Evolutionary conservation across 164 flowering plant species (phyloP).

Genomic region (Piper longum): DNA sequence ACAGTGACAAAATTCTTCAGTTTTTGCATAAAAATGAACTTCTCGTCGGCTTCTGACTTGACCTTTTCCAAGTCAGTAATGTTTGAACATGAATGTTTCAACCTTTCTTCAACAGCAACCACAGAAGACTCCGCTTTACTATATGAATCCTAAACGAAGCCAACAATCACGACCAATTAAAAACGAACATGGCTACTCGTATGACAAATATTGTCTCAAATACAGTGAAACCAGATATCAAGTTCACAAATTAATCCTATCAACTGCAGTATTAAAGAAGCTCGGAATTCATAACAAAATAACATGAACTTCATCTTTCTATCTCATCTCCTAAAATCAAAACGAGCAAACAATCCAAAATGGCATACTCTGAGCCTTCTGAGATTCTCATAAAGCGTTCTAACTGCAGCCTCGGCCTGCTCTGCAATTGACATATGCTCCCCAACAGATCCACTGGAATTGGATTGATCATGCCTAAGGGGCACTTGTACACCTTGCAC

Average conservation of each 20-base stretch:
- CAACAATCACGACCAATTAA: neutral
- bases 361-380: constrained; percentile 47
- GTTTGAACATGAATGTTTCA: constrained; percentile 49
- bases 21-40: constrained; percentile 93
- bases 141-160: constrained; percentile 53
- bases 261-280: no score
- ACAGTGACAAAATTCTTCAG: constrained; percentile 86
- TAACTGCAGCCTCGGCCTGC: constrained; percentile 61
- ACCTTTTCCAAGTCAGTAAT: constrained; percentile 58
- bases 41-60: constrained; percentile 72
- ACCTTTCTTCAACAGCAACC: constrained; percentile 47
- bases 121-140: constrained; percentile 41
- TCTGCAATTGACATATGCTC: constrained; percentile 44
- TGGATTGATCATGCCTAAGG: constrained; percentile 4
- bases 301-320: neutral
- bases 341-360: no score
- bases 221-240: neutral
- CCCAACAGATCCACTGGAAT: constrained; percentile 24
- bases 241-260: no score
- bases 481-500: constrained; percentile 18
- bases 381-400: constrained; percentile 46
- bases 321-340: neutral
- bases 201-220: neutral
- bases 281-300: no score
- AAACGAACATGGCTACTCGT: neutral